Conservation (phyloP, 441 rosid genomes). For the Arabidopsis lyrata region DNA sequence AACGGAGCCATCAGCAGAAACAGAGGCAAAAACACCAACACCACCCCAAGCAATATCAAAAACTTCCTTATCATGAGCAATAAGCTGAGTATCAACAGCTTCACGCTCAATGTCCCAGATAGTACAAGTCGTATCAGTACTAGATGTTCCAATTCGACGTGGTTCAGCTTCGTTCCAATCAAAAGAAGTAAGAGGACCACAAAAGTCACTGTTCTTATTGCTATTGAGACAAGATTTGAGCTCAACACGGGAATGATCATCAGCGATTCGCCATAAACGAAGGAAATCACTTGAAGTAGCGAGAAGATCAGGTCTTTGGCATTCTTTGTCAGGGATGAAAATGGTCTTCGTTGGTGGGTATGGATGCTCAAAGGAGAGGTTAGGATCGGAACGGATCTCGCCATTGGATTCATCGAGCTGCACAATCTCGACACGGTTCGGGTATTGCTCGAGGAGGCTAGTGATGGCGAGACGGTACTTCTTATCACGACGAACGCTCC, state of each 20-base stretch:
- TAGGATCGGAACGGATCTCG: constrained; percentile 91
- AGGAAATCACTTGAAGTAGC: constrained; percentile 94
- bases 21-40: constrained; percentile 95
- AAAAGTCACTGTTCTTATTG: constrained; percentile 86
- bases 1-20: constrained; percentile 95
- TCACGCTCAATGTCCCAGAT: constrained; percentile 98
- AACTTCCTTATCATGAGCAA: constrained; percentile 95
- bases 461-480: constrained; percentile 97
- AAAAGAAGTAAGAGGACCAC: constrained; percentile 90
- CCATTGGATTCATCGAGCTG: constrained; percentile 97
- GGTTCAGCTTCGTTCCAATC: constrained; percentile 99
- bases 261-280: constrained; percentile 84
- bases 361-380: constrained; percentile 88
- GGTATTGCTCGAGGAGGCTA: constrained; percentile 81
- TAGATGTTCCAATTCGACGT: constrained; percentile 81
- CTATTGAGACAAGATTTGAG: constrained; percentile 76
- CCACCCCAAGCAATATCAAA: constrained; percentile 99
- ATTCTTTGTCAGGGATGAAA: constrained; percentile 93
- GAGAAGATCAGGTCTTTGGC: constrained; percentile 84
- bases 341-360: constrained; percentile 90
- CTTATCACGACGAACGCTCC: constrained; percentile 98
- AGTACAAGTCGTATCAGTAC: constrained; percentile 91
- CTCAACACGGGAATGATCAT: constrained; percentile 74
- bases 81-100: constrained; percentile 89
- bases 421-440: constrained; percentile 85